phyloP scores from a whole-genome alignment of 2,329 filamentous ascomycete species.

The Balansia obtecta region DNA sequence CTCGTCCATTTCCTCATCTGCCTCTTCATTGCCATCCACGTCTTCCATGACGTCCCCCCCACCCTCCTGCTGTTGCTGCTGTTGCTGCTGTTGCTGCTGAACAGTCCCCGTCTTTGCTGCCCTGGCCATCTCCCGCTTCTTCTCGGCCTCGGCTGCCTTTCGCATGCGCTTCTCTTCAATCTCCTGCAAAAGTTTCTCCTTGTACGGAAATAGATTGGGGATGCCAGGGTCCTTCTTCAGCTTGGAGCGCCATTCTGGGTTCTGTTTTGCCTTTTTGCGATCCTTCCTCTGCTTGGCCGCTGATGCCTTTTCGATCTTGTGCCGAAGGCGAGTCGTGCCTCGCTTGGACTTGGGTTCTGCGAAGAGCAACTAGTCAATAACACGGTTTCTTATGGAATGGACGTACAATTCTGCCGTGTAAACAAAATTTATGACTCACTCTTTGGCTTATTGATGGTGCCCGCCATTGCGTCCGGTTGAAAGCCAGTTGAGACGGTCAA shows the following conservation, averaged over 20 bases:
- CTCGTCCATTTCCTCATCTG: slow-evolving; percentile 37
- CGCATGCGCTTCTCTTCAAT: slow-evolving; percentile 77
- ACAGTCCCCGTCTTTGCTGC: slow-evolving; percentile 44
- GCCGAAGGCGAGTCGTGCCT: slow-evolving; percentile 72
- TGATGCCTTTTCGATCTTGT: slow-evolving; percentile 93
- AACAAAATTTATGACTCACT: slow-evolving; percentile 25
- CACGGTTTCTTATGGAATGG: too few relatives aligned
- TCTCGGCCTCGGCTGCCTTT: slow-evolving; percentile 68
- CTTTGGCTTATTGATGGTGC: slow-evolving; percentile 41
- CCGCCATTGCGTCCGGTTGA: slow-evolving; percentile 29
- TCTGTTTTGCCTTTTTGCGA: slow-evolving; percentile 85
- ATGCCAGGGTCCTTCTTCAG: slow-evolving; percentile 97
- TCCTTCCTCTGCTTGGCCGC: slow-evolving; percentile 82
- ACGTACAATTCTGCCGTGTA: too few relatives aligned
- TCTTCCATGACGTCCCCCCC: slow-evolving; percentile 34
- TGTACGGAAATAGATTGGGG: slow-evolving; percentile 94
- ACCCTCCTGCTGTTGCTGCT: slow-evolving; percentile 20
- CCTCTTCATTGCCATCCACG: slow-evolving; percentile 35
- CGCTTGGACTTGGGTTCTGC: slow-evolving; percentile 92
- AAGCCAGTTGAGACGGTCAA: not conserved
- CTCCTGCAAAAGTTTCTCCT: slow-evolving; percentile 86
- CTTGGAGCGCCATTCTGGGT: slow-evolving; percentile 90
- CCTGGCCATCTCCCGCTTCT: slow-evolving; percentile 59
- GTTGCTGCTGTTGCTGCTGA: slow-evolving; percentile 13
- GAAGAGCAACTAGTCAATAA: not conserved